These are phyloP conservation scores for Streptanthus diversifolius DNA, from an alignment of 345 rosid genomes.

Conservation along the genomic window DNA sequence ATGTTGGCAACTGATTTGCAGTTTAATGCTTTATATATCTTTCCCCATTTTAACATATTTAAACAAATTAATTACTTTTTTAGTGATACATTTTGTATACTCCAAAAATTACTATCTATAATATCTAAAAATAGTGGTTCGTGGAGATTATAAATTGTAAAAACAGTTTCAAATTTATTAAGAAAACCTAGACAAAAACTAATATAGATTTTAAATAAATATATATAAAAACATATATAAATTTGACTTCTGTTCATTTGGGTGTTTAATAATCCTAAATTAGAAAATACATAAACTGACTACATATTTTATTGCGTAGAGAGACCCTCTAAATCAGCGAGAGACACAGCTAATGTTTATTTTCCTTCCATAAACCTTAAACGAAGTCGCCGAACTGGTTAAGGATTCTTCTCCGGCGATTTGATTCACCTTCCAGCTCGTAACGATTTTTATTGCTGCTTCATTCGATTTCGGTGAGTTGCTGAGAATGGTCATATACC, in stretches of 20 bases:
- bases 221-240: neutral
- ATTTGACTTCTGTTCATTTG: neutral
- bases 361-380: neutral
- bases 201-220: neutral
- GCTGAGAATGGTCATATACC: neutral
- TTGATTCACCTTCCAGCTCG: slow-evolving; percentile 5
- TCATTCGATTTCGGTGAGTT: neutral
- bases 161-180: neutral
- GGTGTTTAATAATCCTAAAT: neutral
- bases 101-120: neutral
- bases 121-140: neutral
- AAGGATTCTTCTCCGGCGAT: slow-evolving; percentile 7
- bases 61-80: neutral
- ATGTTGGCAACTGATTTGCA: neutral
- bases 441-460: neutral
- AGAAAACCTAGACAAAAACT: neutral
- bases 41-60: neutral
- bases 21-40: neutral
- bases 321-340: neutral
- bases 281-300: neutral
- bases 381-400: neutral
- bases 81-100: neutral
- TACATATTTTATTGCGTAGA: no score
- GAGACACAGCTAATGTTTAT: neutral
- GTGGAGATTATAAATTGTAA: neutral